Conservation (phyloP, 192 early-diverging fungal genomes). For the Backusella mclennaniae region DNA sequence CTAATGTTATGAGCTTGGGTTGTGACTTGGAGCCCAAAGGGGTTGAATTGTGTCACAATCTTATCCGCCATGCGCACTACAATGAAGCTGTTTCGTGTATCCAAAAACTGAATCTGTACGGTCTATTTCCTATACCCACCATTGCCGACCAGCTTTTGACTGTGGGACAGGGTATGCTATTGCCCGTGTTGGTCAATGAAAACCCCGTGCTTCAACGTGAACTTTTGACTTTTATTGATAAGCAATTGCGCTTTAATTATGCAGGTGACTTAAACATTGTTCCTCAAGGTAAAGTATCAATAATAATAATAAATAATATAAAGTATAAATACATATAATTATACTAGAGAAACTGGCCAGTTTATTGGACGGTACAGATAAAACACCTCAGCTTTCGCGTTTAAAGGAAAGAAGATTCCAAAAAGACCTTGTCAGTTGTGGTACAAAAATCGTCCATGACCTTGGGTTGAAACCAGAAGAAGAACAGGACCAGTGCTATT, state of each 20-base stretch:
- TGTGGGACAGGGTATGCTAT: not conserved
- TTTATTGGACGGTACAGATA: not conserved
- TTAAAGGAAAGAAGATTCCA: constrained; percentile 30
- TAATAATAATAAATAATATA: no score
- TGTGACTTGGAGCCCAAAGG: constrained; percentile 19
- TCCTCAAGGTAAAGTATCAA: constrained; percentile 13
- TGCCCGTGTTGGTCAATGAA: constrained; percentile 1
- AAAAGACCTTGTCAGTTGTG: constrained; percentile 30
- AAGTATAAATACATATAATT: not conserved
- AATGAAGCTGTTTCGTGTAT: constrained; percentile 24
- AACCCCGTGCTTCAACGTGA: not conserved
- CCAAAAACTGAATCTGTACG: constrained; percentile 10
- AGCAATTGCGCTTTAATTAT: constrained; percentile 29
- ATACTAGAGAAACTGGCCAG: not conserved
- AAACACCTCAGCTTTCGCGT: constrained; percentile 7
- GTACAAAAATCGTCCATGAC: constrained; percentile 17
- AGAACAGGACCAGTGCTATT: constrained; percentile 12
- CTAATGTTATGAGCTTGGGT: not conserved
- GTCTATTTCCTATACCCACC: constrained; percentile 13
- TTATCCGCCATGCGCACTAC: constrained; percentile 17
- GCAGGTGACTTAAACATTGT: constrained; percentile 26
- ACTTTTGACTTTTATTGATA: constrained; percentile 18
- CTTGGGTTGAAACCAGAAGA: not conserved
- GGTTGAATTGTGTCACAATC: not conserved
- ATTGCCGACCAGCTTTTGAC: constrained; percentile 18